Percentiles rank a stretch among this genome's conserved stretches.
Conservation (phyloP, 2,329 filamentous ascomycete genomes). For the Blumeria hordei region DNA sequence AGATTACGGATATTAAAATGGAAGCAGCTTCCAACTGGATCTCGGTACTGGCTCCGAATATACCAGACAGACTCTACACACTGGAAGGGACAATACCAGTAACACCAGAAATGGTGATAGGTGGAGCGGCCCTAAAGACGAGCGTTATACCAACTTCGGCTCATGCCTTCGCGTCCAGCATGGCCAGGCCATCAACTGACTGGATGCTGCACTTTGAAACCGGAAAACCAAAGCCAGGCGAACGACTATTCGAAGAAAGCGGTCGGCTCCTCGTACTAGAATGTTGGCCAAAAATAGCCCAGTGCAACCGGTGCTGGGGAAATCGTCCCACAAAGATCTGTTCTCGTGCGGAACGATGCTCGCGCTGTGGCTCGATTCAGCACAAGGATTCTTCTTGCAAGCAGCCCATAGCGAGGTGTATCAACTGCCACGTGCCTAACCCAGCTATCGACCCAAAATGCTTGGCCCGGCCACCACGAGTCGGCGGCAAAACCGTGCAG, state of each 20-base stretch:
- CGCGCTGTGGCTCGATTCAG: neutral
- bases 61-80: neutral
- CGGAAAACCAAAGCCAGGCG: too few relatives aligned
- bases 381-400: neutral
- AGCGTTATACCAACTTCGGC: neutral
- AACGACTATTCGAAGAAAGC: too few relatives aligned
- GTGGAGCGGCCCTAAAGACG: neutral
- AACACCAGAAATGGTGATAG: neutral
- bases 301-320: neutral
- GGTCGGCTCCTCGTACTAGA: too few relatives aligned
- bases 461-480: neutral
- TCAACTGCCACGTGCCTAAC: neutral
- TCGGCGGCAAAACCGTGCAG: neutral
- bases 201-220: too few relatives aligned
- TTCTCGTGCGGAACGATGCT: neutral
- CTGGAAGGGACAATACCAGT: neutral
- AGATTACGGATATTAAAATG: neutral
- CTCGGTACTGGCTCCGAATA: neutral
- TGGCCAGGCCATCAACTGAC: too few relatives aligned
- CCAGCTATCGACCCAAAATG: neutral
- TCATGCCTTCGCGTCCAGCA: neutral
- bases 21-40: neutral
- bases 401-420: neutral
- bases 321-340: neutral
- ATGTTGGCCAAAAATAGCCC: neutral